phyloP scores from a whole-genome alignment of 2,329 filamentous ascomycete species.

The Colletotrichum chrysophilum region DNA sequence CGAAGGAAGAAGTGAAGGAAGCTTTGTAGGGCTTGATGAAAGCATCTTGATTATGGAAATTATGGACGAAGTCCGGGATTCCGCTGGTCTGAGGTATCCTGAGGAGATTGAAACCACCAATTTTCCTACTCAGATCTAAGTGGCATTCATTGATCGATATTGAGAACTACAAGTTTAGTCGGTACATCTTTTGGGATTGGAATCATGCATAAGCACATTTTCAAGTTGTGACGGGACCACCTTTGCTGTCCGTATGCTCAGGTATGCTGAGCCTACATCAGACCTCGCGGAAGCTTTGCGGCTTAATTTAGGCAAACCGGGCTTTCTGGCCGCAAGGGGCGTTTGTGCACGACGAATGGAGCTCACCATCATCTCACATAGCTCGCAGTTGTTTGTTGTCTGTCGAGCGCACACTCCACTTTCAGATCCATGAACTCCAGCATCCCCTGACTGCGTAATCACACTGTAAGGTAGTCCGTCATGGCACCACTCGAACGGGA shows the following conservation, averaged over 20 bases:
- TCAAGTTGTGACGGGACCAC: background rate
- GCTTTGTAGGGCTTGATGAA: conserved; percentile 73
- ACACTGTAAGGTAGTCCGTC: background rate
- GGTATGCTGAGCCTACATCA: background rate
- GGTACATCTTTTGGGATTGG: background rate
- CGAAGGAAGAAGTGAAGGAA: conserved; percentile 79
- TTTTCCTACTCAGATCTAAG: background rate
- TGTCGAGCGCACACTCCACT: background rate
- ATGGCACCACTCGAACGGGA: background rate
- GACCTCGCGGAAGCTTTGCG: background rate
- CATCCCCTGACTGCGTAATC: background rate
- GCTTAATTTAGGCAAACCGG: background rate
- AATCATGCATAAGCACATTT: background rate
- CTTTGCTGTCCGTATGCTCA: background rate
- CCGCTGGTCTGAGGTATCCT: background rate
- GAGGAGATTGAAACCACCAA: background rate
- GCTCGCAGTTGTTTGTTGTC: background rate
- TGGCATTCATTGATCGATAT: background rate
- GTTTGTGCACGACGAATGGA: background rate
- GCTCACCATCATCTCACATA: background rate
- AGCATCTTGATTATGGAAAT: conserved; percentile 84
- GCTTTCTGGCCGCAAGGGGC: background rate
- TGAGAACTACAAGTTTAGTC: background rate
- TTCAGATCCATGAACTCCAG: background rate
- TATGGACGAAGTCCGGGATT: conserved; percentile 47